phyloP scores from a whole-genome alignment of 2,329 filamentous ascomycete species.

The Pseudodiploospora longispora region DNA sequence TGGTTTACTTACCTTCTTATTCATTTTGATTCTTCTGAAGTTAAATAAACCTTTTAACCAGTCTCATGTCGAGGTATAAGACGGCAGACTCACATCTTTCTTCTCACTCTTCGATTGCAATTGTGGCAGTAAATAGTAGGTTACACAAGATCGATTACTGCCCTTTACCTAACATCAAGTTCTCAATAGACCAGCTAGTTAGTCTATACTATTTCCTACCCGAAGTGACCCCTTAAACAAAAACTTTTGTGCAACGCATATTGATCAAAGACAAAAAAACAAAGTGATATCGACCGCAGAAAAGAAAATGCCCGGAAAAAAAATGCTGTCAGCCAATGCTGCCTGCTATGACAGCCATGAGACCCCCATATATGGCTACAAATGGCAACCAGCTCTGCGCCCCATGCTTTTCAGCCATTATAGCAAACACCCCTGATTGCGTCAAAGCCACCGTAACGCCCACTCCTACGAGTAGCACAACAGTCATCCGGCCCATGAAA shows the following conservation, averaged over 20 bases:
- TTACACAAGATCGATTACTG: background rate
- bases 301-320: background rate
- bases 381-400: conserved; percentile 17
- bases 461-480: conserved; percentile 45
- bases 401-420: conserved; percentile 11
- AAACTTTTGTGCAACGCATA: too few relatives aligned
- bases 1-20: too few relatives aligned
- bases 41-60: too few relatives aligned
- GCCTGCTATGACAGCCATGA: conserved; percentile 22
- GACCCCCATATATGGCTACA: conserved; percentile 24
- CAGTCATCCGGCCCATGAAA: conserved; percentile 48
- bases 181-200: too few relatives aligned
- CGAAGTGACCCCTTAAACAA: too few relatives aligned
- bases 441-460: conserved; percentile 29
- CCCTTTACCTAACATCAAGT: too few relatives aligned
- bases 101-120: too few relatives aligned
- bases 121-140: too few relatives aligned
- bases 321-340: background rate
- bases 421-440: conserved; percentile 16
- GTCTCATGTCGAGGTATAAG: too few relatives aligned
- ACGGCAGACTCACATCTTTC: too few relatives aligned
- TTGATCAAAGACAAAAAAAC: background rate
- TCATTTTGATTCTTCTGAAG: too few relatives aligned
- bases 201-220: too few relatives aligned
- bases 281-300: background rate